These are phyloP conservation scores for Fusarium beomiforme DNA, from an alignment of 2,329 filamentous ascomycete genomes.

Conservation along the genomic window DNA sequence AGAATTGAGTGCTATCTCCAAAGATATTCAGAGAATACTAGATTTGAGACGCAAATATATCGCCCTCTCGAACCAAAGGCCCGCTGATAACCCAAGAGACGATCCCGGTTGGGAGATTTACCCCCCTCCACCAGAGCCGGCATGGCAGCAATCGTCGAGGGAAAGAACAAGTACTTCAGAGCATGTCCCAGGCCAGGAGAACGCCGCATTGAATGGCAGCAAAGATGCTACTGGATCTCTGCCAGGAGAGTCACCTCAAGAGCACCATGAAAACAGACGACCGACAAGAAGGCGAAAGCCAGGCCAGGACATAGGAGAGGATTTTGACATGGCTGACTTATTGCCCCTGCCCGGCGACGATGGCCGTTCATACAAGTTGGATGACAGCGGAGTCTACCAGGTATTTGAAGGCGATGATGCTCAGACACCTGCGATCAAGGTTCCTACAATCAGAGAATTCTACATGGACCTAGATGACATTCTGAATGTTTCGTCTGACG, in stretches of 20 bases:
- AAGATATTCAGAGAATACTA: slow-evolving; percentile 88
- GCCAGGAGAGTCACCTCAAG: slow-evolving; percentile 27
- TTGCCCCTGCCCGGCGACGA: slow-evolving; percentile 77
- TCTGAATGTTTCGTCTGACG: slow-evolving; percentile 89
- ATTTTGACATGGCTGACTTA: slow-evolving; percentile 85
- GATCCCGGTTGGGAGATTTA: slow-evolving; percentile 87
- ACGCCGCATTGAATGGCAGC: slow-evolving; percentile 15
- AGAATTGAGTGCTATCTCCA: slow-evolving; percentile 87
- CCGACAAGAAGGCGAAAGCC: slow-evolving; percentile 77
- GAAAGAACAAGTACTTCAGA: slow-evolving; percentile 21
- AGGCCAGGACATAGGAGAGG: slow-evolving; percentile 89
- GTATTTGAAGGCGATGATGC: slow-evolving; percentile 79
- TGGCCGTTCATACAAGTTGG: slow-evolving; percentile 80
- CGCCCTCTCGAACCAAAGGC: slow-evolving; percentile 81
- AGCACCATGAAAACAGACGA: slow-evolving; percentile 51
- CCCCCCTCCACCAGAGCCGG: slow-evolving; percentile 88
- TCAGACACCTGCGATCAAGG: slow-evolving; percentile 75
- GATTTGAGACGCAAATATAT: slow-evolving; percentile 92
- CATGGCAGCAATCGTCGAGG: slow-evolving; percentile 67
- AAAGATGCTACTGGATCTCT: slow-evolving; percentile 14
- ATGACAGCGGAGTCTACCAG: slow-evolving; percentile 89
- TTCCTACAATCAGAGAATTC: slow-evolving; percentile 94
- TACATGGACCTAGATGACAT: slow-evolving; percentile 94
- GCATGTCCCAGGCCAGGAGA: slow-evolving; percentile 33
- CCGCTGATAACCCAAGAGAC: slow-evolving; percentile 89